Evolutionary conservation across 371 early-diverging fungal genomes (phyloP), one percentile per base, ranked within the genome.

Genomic region (Syncephalis plumigaleata): DNA sequence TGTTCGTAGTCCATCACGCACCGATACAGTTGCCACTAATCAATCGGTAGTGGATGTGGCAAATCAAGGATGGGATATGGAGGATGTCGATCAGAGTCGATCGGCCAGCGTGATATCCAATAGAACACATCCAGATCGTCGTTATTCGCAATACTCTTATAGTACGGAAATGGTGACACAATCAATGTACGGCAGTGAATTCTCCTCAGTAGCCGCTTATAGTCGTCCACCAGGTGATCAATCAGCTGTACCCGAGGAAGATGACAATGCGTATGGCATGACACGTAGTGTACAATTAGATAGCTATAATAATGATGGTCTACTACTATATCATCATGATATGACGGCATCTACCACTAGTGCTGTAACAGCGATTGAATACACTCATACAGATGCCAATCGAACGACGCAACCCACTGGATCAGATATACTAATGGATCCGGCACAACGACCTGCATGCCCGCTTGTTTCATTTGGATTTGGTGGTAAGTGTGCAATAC

Each of bases 381-480:
- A 31, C 11, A 7, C 31, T 7, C 11, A 4, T 4, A 4, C 7
- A 7, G 31, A 31, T 31, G 11, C 31, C 4, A 31, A 11, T 11
- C 31, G 11, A 7, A 31, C 31, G 31, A 11, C 31, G 11, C 4
- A 4, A 31, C 11, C 11, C 31, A 11, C 4, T 31, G 31, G 31
- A 11, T 11, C 4, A 11, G 11, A 31, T 31, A 31, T 4, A 7
- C 11, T 7, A 4, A 31, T 7, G 31, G 31, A 31, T 31, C 31
- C 31, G 11, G 11, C 31, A 31, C 31, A 31, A 11, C 31, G 31
- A 11, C 31, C 31, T 7, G 7, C 31, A 3, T 75, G 77, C 47
- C 84, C 87, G 3, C 47, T 93, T 17, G 71, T 82, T 4, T 58
- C 73, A 0, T 88, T 88, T 61, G 89, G 91, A 15, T 84, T 90